Percentiles rank a stretch among this genome's conserved stretches.
These are phyloP conservation scores for Stagonosporopsis vannaccii DNA, from an alignment of 2,329 filamentous ascomycete species.

Conservation along the genomic window DNA sequence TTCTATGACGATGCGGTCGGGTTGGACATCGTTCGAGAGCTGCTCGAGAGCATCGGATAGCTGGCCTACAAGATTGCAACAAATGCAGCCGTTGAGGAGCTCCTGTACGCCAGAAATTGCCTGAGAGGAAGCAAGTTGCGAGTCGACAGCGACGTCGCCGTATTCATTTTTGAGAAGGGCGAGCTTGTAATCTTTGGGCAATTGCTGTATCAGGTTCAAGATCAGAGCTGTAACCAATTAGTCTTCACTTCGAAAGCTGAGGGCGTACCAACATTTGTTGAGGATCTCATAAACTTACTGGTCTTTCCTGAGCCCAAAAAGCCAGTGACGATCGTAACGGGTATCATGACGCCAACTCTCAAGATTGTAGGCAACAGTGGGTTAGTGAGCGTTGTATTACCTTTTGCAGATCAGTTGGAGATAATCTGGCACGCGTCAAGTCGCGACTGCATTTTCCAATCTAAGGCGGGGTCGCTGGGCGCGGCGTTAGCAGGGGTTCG, in stretches of 20 bases:
- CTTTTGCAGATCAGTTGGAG: slow-evolving; percentile 7
- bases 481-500: slow-evolving; percentile 4
- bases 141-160: slow-evolving; percentile 92
- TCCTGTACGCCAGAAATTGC: slow-evolving; percentile 91
- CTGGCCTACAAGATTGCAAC: slow-evolving; percentile 96
- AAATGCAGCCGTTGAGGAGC: slow-evolving; percentile 96
- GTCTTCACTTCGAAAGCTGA: neutral
- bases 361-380: neutral
- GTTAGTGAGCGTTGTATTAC: slow-evolving; percentile 4
- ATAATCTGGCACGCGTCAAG: slow-evolving; percentile 10
- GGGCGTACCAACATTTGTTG: slow-evolving; percentile 12
- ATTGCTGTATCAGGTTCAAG: slow-evolving; percentile 90
- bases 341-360: slow-evolving; percentile 59
- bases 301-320: slow-evolving; percentile 97
- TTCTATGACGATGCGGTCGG: slow-evolving; percentile 92
- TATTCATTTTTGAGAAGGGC: slow-evolving; percentile 98
- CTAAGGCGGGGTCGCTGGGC: slow-evolving; percentile 16
- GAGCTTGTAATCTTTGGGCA: slow-evolving; percentile 85
- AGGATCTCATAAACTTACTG: slow-evolving; percentile 51
- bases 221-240: slow-evolving; percentile 67
- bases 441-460: slow-evolving; percentile 16
- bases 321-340: slow-evolving; percentile 93
- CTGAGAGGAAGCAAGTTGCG: slow-evolving; percentile 81
- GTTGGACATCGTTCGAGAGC: slow-evolving; percentile 66
- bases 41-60: slow-evolving; percentile 80